Conservation (phyloP, 208 protist genomes). For the Acanthamoeba sp. region DNA sequence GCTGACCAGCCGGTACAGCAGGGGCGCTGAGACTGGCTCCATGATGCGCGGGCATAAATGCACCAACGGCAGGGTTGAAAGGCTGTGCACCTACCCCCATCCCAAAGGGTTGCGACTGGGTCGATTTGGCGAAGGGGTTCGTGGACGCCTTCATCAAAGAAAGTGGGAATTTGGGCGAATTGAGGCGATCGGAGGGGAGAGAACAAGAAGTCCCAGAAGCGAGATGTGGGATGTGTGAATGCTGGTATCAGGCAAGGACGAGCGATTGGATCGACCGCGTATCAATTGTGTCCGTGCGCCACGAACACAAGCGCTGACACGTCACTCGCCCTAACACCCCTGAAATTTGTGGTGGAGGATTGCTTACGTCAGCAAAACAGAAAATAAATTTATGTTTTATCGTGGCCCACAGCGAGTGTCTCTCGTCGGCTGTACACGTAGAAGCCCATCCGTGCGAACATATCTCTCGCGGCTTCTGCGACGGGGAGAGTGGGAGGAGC, state of each 20-base stretch:
- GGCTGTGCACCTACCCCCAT: not conserved
- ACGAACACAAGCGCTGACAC: not conserved
- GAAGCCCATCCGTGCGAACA: not conserved
- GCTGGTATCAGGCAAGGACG: too few species aligned
- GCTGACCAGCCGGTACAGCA: not conserved
- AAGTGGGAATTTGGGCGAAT: not conserved
- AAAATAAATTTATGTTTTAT: not conserved
- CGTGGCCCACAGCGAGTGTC: too few species aligned
- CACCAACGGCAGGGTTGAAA: not conserved
- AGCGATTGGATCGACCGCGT: too few species aligned
- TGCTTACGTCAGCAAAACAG: conserved; percentile 11
- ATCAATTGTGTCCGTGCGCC: too few species aligned
- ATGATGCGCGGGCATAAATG: too few species aligned
- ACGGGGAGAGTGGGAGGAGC: too few species aligned
- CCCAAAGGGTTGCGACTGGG: not conserved
- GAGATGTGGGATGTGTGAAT: too few species aligned
- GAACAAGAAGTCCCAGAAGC: too few species aligned
- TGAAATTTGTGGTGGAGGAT: not conserved
- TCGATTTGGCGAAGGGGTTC: conserved; percentile 3
- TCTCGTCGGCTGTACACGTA: not conserved
- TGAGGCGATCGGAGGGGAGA: not conserved
- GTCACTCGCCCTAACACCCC: not conserved
- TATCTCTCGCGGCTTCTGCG: not conserved
- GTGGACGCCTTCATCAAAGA: conserved; percentile 9
- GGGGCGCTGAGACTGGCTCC: too few species aligned